A percentile compares a stretch with the other conserved stretches of the same genome.
phyloP scores from a whole-genome alignment of 139 green algal species.

The Volvox reticuliferus region DNA sequence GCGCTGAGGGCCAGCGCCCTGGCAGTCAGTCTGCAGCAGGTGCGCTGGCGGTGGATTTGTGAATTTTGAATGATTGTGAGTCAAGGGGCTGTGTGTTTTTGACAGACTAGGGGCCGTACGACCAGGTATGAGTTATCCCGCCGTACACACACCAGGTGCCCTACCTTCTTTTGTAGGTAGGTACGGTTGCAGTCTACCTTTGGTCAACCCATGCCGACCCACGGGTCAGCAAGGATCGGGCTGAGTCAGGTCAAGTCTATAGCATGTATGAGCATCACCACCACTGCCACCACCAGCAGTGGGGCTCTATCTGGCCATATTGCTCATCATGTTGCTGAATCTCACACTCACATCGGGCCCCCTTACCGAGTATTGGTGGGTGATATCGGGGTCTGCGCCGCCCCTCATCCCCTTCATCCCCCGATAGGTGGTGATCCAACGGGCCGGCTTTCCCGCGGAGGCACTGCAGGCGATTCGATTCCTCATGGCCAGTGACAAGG shows the following conservation, averaged over 20 bases:
- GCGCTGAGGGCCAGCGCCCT: conserved; percentile 51
- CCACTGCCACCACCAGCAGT: neutral
- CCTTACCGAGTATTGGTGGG: too few relatives aligned
- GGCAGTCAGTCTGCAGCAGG: conserved; percentile 51
- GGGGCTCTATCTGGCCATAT: neutral
- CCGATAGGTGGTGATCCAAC: conserved; percentile 31
- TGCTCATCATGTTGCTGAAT: neutral
- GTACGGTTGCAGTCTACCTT: neutral
- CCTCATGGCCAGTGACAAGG: conserved; percentile 46
- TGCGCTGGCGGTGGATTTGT: conserved; percentile 17
- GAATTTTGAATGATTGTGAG: neutral
- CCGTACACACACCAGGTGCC: neutral
- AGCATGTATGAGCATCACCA: too few relatives aligned
- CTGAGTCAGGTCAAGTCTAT: too few relatives aligned
- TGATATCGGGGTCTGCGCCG: neutral
- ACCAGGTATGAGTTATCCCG: too few relatives aligned
- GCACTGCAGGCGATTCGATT: conserved; percentile 66
- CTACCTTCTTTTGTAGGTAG: neutral
- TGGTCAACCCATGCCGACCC: too few relatives aligned
- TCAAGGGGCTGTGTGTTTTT: neutral
- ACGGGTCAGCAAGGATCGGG: too few relatives aligned
- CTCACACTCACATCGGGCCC: neutral
- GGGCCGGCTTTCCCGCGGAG: conserved; percentile 41
- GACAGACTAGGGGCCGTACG: neutral
- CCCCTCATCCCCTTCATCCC: too few relatives aligned